These are phyloP conservation scores for Leptodontidium sp. DNA, from an alignment of 2,329 filamentous ascomycete species.

Conservation along the genomic window DNA sequence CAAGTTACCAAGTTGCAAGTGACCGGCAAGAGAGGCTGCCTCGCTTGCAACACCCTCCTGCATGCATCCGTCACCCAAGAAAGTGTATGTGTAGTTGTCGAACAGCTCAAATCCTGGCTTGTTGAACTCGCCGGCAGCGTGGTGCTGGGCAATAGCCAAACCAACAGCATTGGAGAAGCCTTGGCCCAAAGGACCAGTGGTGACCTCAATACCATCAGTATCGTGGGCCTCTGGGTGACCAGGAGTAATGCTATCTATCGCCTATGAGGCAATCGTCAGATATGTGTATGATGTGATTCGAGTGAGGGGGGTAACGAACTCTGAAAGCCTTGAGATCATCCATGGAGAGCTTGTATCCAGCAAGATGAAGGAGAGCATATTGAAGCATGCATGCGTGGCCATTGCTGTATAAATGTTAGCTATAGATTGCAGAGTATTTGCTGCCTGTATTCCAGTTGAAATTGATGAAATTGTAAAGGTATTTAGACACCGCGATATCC, in stretches of 20 bases:
- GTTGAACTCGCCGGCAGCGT: conserved; percentile 93
- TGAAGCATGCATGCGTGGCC: conserved; percentile 99
- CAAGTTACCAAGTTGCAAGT: conserved; percentile 97
- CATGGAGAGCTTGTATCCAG: conserved; percentile 85
- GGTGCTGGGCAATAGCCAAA: conserved; percentile 94
- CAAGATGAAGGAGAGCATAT: conserved; percentile 97
- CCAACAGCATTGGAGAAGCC: conserved; percentile 97
- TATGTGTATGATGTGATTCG: neutral
- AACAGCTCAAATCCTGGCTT: conserved; percentile 90
- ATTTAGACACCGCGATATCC: neutral
- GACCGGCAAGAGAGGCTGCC: conserved; percentile 90
- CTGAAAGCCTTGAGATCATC: conserved; percentile 97
- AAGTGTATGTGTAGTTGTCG: conserved; percentile 96
- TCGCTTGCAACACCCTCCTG: conserved; percentile 98
- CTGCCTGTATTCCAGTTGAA: neutral
- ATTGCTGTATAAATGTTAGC: conserved; percentile 68
- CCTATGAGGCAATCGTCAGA: conserved; percentile 46
- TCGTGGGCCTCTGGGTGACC: conserved; percentile 97
- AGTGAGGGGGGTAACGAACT: conserved; percentile 61
- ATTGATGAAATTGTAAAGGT: neutral
- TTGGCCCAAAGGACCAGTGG: conserved; percentile 96
- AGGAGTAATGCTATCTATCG: conserved; percentile 78
- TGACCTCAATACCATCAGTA: conserved; percentile 96
- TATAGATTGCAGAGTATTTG: neutral
- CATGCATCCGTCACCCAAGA: conserved; percentile 97